phyloP scores from a whole-genome alignment of 805 yeast species.

The Saccharomycopsis sp. region DNA sequence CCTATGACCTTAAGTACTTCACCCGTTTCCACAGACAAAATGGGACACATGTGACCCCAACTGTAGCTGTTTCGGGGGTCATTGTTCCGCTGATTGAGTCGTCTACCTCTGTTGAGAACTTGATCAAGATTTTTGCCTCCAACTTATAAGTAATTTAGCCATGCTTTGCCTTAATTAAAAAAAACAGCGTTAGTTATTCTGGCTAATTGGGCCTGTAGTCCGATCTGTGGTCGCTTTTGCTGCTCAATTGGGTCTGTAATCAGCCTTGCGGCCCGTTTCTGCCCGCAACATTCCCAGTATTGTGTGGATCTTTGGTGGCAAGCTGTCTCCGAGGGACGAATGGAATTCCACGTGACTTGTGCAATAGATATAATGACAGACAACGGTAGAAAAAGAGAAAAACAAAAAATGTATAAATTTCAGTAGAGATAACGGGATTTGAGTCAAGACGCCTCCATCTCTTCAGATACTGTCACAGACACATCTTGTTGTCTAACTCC shows the following conservation, averaged over 20 bases:
- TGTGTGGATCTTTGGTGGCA: no score
- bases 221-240: no score
- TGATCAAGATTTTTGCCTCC: conserved; percentile 26
- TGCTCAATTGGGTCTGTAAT: no score
- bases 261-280: no score
- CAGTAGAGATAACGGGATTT: neutral
- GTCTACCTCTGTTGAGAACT: conserved; percentile 44
- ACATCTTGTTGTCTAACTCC: neutral
- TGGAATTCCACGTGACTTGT: neutral
- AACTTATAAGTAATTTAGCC: neutral
- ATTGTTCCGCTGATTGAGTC: conserved; percentile 52
- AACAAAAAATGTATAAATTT: no score
- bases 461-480: no score
- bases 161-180: neutral
- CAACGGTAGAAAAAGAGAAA: neutral
- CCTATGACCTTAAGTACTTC: conserved; percentile 64
- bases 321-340: neutral
- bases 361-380: neutral
- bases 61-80: conserved; percentile 66
- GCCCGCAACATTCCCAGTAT: neutral
- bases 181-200: neutral
- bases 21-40: conserved; percentile 66
- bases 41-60: conserved; percentile 82
- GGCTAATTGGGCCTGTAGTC: no score
- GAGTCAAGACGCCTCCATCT: no score